These are phyloP conservation scores for Umbelopsis sp. DNA, from an alignment of 192 early-diverging fungal species.

Conservation along the genomic window DNA sequence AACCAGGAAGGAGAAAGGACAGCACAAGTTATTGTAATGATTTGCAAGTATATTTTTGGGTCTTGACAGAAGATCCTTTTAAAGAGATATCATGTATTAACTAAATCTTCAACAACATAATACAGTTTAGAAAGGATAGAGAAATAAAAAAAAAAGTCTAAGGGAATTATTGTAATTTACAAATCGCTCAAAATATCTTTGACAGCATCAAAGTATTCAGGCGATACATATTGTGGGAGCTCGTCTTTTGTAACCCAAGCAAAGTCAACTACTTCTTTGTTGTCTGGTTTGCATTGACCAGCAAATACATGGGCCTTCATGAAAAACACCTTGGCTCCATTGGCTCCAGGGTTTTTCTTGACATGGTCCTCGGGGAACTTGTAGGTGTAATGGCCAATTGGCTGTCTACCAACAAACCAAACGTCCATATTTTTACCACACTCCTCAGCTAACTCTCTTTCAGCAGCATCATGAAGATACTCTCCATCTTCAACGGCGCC, in stretches of 20 bases:
- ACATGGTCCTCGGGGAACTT: conserved; percentile 23
- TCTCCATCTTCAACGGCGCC: conserved; percentile 65
- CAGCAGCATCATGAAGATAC: conserved; percentile 77
- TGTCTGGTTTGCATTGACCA: conserved; percentile 69
- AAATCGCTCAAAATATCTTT: conserved; percentile 56
- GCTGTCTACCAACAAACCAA: conserved; percentile 87
- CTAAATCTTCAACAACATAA: background rate
- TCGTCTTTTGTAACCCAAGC: conserved; percentile 80
- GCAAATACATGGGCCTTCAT: conserved; percentile 67
- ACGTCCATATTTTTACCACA: conserved; percentile 79
- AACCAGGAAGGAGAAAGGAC: conserved; percentile 37
- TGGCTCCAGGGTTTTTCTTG: conserved; percentile 11
- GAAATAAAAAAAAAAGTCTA: conserved; percentile 12
- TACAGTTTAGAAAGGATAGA: background rate
- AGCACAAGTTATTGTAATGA: conserved; percentile 28
- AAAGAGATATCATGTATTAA: background rate
- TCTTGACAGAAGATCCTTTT: conserved; percentile 2
- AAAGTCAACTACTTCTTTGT: conserved; percentile 62
- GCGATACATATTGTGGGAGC: conserved; percentile 51
- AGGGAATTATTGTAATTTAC: conserved; percentile 32
- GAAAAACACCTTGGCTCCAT: conserved; percentile 68
- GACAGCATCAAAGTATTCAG: conserved; percentile 55
- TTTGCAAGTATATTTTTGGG: background rate
- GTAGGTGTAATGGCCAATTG: conserved; percentile 70
- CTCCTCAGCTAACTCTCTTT: conserved; percentile 66